A percentile compares a stretch with the other conserved stretches of the same genome.
Conservation (phyloP, 495 filamentous ascomycete genomes). For the Clohesyomyces aquaticus region DNA sequence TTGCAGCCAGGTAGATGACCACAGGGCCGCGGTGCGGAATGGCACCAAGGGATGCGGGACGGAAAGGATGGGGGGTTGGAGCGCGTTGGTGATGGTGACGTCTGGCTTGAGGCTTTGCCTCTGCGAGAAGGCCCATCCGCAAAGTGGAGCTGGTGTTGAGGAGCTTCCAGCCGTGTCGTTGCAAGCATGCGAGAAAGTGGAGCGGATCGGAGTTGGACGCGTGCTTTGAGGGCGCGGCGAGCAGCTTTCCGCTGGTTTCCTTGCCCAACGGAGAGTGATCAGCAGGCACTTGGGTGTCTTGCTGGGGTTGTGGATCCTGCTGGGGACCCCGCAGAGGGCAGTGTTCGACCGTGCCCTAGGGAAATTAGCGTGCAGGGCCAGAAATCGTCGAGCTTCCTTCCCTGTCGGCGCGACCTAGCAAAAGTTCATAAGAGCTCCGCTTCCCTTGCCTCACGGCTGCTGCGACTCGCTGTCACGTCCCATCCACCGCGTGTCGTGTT, state of each 20-base stretch:
- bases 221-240: not conserved
- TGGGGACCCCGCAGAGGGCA: conserved; percentile 2
- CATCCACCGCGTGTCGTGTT: not conserved
- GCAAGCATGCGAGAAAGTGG: too few relatives aligned
- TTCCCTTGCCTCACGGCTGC: not conserved
- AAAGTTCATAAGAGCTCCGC: not conserved
- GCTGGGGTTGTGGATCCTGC: not conserved
- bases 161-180: too few relatives aligned
- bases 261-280: conserved; percentile 8
- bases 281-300: conserved; percentile 21
- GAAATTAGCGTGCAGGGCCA: not conserved
- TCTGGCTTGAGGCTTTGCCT: conserved; percentile 16
- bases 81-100: not conserved
- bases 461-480: not conserved
- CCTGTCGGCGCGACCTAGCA: not conserved
- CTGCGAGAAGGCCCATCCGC: not conserved
- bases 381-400: not conserved
- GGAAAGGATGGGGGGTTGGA: conserved; percentile 5
- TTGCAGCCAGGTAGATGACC: too few relatives aligned
- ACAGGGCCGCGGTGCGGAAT: not conserved
- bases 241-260: not conserved
- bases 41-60: conserved; percentile 5
- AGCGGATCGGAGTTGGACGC: not conserved
- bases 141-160: too few relatives aligned
- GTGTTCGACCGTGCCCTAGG: conserved; percentile 11